Conservation (phyloP, 805 yeast species). For the Candida vaughaniae region DNA sequence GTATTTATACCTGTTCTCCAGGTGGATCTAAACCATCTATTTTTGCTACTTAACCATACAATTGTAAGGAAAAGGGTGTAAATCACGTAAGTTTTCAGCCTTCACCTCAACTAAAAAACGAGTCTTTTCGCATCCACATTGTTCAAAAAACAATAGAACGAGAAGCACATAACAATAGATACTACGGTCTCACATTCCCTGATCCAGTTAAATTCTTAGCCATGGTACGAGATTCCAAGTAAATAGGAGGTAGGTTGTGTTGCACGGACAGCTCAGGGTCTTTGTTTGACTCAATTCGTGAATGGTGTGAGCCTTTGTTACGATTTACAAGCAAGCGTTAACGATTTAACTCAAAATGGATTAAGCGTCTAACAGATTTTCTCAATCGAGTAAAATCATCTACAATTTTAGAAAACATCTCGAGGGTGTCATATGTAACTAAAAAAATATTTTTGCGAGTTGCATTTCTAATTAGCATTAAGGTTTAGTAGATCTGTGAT, state of each 20-base stretch:
- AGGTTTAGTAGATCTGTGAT: too few species aligned
- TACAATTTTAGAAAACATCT: neutral
- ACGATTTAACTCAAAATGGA: neutral
- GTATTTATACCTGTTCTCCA: constrained; percentile 1
- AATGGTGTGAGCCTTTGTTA: neutral
- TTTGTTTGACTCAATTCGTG: neutral
- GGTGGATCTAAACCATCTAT: neutral
- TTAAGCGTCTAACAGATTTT: neutral
- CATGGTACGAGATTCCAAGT: neutral
- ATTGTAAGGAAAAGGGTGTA: neutral
- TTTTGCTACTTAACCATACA: neutral
- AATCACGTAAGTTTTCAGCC: neutral
- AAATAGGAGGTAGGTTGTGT: neutral
- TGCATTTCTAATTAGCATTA: too few species aligned
- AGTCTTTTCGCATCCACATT: constrained; percentile 2
- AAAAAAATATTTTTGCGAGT: too few species aligned
- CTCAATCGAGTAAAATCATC: constrained; percentile 1
- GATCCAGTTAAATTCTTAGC: neutral
- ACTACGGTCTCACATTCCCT: neutral
- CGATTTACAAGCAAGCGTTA: neutral
- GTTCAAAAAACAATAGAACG: neutral
- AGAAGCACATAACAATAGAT: neutral
- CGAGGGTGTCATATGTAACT: too few species aligned
- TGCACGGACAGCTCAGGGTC: neutral
- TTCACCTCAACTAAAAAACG: neutral